These are phyloP conservation scores for Silene conica DNA, from an alignment of 148 eudicot species.

Conservation along the genomic window DNA sequence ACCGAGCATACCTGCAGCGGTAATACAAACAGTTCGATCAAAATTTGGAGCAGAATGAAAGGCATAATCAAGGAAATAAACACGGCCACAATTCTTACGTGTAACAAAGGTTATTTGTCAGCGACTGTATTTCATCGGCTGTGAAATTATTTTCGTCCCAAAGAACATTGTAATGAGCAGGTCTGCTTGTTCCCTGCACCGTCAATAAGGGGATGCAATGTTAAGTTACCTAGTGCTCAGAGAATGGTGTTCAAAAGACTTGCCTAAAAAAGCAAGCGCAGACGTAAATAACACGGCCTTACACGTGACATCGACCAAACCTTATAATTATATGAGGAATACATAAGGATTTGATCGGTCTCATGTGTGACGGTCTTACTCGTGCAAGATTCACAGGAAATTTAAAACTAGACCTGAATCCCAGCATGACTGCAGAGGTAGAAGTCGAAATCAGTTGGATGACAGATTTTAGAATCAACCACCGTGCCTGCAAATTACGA, in stretches of 20 bases:
- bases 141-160: conserved; percentile 79
- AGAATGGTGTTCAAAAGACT: background rate
- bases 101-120: conserved; percentile 78
- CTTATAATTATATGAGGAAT: too few relatives aligned
- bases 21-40: background rate
- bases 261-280: background rate
- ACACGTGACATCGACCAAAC: too few relatives aligned
- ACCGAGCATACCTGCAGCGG: conserved; percentile 62
- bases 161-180: conserved; percentile 85
- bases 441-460: conserved; percentile 82
- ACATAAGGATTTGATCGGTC: too few relatives aligned
- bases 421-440: conserved; percentile 86
- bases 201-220: background rate
- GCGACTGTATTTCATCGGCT: conserved; percentile 75
- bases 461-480: conserved; percentile 73
- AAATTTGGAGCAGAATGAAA: background rate
- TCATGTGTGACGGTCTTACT: too few relatives aligned
- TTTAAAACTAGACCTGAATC: conserved; percentile 49
- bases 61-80: too few relatives aligned
- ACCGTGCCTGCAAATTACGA: conserved; percentile 51
- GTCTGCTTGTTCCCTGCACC: conserved; percentile 71
- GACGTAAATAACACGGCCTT: too few relatives aligned
- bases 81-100: conserved; percentile 40
- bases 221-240: conserved; percentile 7
- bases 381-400: background rate